phyloP scores from a whole-genome alignment of 345 rosid genomes.

The Camelina hispida region DNA sequence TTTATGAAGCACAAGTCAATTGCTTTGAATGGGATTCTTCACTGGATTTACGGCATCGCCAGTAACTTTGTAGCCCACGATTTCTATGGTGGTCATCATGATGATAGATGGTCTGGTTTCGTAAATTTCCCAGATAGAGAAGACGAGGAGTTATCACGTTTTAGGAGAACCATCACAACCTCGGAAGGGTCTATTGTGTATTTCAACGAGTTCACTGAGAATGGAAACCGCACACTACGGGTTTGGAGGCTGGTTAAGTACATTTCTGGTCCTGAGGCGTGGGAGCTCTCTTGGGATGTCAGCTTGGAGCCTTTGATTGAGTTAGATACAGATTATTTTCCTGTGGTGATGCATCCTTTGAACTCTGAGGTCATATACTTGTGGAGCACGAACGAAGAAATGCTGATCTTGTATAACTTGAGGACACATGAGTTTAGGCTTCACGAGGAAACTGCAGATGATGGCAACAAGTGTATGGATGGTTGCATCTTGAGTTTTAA shows the following conservation, averaged over 20 bases:
- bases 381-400: background rate
- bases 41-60: background rate
- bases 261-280: conserved; percentile 6
- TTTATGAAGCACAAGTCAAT: background rate
- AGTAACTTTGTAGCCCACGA: conserved; percentile 10
- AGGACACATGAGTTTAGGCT: conserved; percentile 10
- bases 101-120: background rate
- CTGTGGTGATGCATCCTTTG: conserved; percentile 19
- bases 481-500: conserved; percentile 35
- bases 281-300: conserved; percentile 28
- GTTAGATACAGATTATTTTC: background rate
- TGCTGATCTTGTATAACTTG: conserved; percentile 30
- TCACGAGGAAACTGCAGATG: conserved; percentile 5
- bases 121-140: background rate
- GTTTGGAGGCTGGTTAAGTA: conserved; percentile 24
- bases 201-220: conserved; percentile 10
- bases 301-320: background rate
- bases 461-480: conserved; percentile 19
- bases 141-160: background rate
- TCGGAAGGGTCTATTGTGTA: conserved; percentile 30
- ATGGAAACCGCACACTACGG: background rate
- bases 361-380: conserved; percentile 34
- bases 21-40: conserved; percentile 33
- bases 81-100: conserved; percentile 14
- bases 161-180: conserved; percentile 17